Conservation (phyloP, 345 rosid species). For the Hirschfeldia incana region DNA sequence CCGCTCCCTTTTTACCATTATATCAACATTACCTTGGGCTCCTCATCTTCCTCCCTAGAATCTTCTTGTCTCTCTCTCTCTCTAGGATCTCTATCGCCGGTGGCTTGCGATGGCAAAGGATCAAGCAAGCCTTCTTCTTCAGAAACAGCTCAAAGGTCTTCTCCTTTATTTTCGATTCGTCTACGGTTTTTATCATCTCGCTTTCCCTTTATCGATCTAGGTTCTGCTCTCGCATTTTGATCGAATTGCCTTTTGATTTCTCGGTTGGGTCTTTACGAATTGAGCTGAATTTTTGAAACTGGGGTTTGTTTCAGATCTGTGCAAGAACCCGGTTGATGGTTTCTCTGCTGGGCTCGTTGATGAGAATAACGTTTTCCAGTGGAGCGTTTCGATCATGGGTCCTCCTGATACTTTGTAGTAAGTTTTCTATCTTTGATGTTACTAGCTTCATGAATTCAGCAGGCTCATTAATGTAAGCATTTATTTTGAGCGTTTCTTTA, state of each 20-base stretch:
- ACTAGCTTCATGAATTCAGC: too few species aligned
- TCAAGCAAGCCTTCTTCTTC: slow-evolving; percentile 77
- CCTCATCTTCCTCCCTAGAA: background rate
- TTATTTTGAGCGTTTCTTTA: too few species aligned
- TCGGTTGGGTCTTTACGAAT: background rate
- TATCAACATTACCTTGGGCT: background rate
- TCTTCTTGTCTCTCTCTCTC: background rate
- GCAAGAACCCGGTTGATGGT: slow-evolving; percentile 88
- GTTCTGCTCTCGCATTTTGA: too few species aligned
- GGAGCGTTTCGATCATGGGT: slow-evolving; percentile 87
- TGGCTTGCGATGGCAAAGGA: slow-evolving; percentile 32
- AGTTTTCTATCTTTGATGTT: slow-evolving; percentile 25
- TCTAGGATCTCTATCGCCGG: background rate
- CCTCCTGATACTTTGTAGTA: slow-evolving; percentile 89
- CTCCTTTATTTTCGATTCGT: background rate
- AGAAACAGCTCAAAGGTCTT: slow-evolving; percentile 79
- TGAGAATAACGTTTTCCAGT: slow-evolving; percentile 69
- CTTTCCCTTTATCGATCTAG: background rate
- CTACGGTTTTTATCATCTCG: background rate
- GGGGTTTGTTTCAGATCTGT: slow-evolving; percentile 61
- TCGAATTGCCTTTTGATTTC: background rate
- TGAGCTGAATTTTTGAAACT: slow-evolving; percentile 9
- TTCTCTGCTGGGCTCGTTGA: slow-evolving; percentile 92
- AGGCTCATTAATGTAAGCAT: too few species aligned
- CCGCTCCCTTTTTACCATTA: background rate